Percentiles rank a stretch among this genome's conserved stretches.
These are phyloP conservation scores for Dothideomycetes sp. DNA, from an alignment of 2,329 filamentous ascomycete species.

Conservation along the genomic window DNA sequence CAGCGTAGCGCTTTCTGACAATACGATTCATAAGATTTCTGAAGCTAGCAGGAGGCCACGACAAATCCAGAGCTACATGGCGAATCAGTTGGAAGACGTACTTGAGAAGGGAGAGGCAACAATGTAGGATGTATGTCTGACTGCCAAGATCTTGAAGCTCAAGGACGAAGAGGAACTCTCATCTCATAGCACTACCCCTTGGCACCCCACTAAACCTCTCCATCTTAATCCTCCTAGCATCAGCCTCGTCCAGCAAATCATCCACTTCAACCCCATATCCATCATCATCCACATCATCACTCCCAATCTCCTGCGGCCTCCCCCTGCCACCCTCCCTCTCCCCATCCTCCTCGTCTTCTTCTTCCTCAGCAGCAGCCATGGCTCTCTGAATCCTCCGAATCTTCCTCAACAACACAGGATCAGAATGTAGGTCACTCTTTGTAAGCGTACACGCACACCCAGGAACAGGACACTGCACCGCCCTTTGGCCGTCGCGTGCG, in stretches of 20 bases:
- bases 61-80: too few relatives aligned
- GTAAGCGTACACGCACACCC: slow-evolving; percentile 50
- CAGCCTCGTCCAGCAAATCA: slow-evolving; percentile 7
- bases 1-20: too few relatives aligned
- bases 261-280: slow-evolving; percentile 17
- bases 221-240: slow-evolving; percentile 6
- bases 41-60: too few relatives aligned
- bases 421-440: slow-evolving; percentile 43
- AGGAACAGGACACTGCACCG: slow-evolving; percentile 50
- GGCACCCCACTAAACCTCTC: slow-evolving; percentile 7
- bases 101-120: too few relatives aligned
- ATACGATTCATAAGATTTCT: too few relatives aligned
- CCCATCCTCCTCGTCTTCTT: slow-evolving; percentile 23
- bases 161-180: too few relatives aligned
- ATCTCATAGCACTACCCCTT: too few relatives aligned
- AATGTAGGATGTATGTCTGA: too few relatives aligned
- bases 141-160: too few relatives aligned
- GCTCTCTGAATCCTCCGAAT: slow-evolving; percentile 44
- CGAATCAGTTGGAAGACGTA: too few relatives aligned
- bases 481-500: slow-evolving; percentile 12
- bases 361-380: slow-evolving; percentile 33
- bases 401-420: slow-evolving; percentile 45
- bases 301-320: slow-evolving; percentile 17
- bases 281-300: slow-evolving; percentile 12
- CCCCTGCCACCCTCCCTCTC: slow-evolving; percentile 14